Base-by-base conservation (phyloP, 768 basidiomycete species). In the Lactifluus subvellereus region DNA sequence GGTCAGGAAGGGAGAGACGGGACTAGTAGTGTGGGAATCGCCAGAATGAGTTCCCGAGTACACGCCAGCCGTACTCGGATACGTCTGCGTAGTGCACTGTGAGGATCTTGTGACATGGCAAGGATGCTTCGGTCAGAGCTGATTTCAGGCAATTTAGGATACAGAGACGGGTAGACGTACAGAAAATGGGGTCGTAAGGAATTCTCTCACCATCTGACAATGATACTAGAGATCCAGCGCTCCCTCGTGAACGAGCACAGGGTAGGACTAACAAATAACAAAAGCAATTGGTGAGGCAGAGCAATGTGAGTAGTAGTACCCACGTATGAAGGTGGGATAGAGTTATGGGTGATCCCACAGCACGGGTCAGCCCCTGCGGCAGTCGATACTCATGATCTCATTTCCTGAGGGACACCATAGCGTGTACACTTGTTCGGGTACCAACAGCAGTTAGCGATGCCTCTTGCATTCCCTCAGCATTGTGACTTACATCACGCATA, bases 151-250 rank as follows among this genome's bases (percentile, higher is more conserved):
- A 74, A 66, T 78, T 79, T 51, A 83, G 69, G 38, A 84, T 79
- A 10, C 76, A 78, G 9, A 81, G 79, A 54, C 80, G 78, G 68
- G 83, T 82, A 66, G 79, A 80, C 68, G 77, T 80, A 66, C 80
- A 79, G 8, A 79, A 75, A 20, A 80, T 71, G 35, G 76, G 73
- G 60, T 80, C 81, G 73, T 79, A 80, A 0, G 79, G 79, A 33
- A 62, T 58, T 57, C 64, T 72, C 68, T 66, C 74, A 32, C 54
- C 73, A 66, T 71, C 70, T 7, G 54, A 53, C 8, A 43, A 42
- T 30, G 62, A 37, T 13, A 6, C n/a, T 9, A 56, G 22, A 22
- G 60, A 54, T 51, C 30, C 43, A 4, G 49, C 47, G 47, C 57
- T 57, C 20, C 33, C 55, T 16, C 64, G 61, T 18, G 64, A 62